phyloP scores from a whole-genome alignment of 768 basidiomycete genomes.

The Phylloporus sp. region DNA sequence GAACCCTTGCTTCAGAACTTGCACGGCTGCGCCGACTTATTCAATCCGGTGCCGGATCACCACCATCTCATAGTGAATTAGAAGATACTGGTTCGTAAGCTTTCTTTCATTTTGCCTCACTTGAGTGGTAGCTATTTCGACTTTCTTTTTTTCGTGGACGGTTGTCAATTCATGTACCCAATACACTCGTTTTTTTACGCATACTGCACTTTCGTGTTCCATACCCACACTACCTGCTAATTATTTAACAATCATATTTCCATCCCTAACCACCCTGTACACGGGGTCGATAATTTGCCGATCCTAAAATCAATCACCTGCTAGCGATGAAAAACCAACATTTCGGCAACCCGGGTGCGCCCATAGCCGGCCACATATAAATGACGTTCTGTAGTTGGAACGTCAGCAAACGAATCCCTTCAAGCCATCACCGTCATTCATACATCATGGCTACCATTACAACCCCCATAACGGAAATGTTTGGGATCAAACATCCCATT shows the following conservation, averaged over 20 bases:
- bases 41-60: constrained; percentile 46
- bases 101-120: not conserved
- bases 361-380: constrained; percentile 1
- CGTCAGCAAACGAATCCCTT: not conserved
- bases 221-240: constrained; percentile 25
- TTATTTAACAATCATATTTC: constrained; percentile 10
- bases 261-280: not conserved
- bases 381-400: not conserved
- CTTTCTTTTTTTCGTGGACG: constrained; percentile 18
- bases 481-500: constrained; percentile 85
- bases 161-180: constrained; percentile 30
- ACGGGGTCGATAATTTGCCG: not conserved
- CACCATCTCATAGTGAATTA: constrained; percentile 13
- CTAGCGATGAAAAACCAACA: not conserved
- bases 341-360: not conserved
- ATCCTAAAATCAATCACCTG: not conserved
- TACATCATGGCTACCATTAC: constrained; percentile 50
- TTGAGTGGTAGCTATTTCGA: constrained; percentile 1
- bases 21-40: constrained; percentile 70
- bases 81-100: constrained; percentile 14
- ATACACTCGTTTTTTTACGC: constrained; percentile 27
- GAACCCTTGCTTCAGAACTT: constrained; percentile 59
- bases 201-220: constrained; percentile 22
- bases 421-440: not conserved
- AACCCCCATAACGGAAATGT: constrained; percentile 86